phyloP scores from a whole-genome alignment of 306 rosid genomes.

The Dryas octopetala region DNA sequence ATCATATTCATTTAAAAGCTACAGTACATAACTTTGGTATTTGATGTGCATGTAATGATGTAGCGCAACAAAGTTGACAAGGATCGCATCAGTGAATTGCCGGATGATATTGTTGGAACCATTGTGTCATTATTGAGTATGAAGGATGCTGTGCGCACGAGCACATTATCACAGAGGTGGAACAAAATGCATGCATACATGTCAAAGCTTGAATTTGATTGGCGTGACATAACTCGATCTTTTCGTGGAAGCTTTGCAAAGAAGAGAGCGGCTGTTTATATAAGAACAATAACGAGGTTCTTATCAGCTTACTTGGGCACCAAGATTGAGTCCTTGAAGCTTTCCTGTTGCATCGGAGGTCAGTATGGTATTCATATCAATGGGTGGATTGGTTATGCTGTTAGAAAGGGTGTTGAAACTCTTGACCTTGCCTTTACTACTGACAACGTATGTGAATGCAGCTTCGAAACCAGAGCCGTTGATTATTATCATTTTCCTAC shows the following conservation, averaged over 20 bases:
- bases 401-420: conserved; percentile 6
- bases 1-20: neutral
- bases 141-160: conserved; percentile 15
- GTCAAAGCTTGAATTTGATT: conserved; percentile 6
- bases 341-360: conserved; percentile 3
- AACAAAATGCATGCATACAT: conserved; percentile 3
- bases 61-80: neutral
- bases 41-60: neutral
- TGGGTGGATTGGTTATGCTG: conserved; percentile 3
- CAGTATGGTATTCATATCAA: neutral
- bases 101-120: conserved; percentile 17
- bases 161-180: conserved; percentile 8
- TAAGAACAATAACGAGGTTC: neutral
- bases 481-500: conserved; percentile 3
- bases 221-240: neutral
- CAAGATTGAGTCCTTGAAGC: conserved; percentile 11
- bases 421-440: conserved; percentile 7
- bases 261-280: neutral
- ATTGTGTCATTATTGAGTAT: conserved; percentile 11
- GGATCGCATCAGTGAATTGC: conserved; percentile 14
- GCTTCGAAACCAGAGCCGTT: too few species aligned
- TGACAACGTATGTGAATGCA: neutral
- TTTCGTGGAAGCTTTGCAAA: neutral
- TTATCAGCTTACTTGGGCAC: neutral
- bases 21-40: neutral